Percentiles rank a stretch among this genome's conserved stretches.
Evolutionary conservation across 257 asterid species (phyloP).

Genomic region (Solanum boliviense): DNA sequence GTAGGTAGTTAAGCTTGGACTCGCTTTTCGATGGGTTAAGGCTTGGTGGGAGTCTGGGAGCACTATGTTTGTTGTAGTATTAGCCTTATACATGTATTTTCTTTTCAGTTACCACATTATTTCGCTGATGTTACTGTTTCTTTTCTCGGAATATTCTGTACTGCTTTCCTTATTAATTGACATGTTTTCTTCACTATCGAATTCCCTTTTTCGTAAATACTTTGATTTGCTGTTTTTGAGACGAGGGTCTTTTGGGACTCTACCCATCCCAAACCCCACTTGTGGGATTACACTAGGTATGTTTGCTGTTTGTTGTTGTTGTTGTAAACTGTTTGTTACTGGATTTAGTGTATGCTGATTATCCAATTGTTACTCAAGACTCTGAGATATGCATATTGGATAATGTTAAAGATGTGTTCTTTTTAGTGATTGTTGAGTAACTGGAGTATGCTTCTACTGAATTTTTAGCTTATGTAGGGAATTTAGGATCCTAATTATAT

Average conservation of each 20-base stretch:
- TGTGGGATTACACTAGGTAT: not conserved
- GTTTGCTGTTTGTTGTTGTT: not conserved
- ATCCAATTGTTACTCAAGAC: not conserved
- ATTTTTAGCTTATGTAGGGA: not conserved
- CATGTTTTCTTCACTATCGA: not conserved
- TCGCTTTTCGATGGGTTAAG: not conserved
- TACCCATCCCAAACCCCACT: not conserved
- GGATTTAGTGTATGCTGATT: not conserved
- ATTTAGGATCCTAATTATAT: not conserved
- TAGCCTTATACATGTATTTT: not conserved
- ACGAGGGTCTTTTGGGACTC: not conserved
- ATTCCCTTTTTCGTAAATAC: not conserved
- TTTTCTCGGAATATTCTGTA: not conserved
- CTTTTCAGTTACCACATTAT: not conserved
- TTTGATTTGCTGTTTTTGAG: not conserved
- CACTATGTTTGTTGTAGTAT: not conserved
- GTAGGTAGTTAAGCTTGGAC: not conserved
- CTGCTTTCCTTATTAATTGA: not conserved
- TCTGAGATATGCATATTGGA: not conserved
- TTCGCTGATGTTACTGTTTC: not conserved
- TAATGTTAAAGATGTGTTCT: not conserved
- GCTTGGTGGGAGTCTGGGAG: not conserved
- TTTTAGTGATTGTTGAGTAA: not conserved
- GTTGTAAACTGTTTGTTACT: not conserved
- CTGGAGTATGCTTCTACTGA: not conserved